These are phyloP conservation scores for Saccharomycopsis guyanensis DNA, from an alignment of 805 yeast genomes.

Conservation along the genomic window DNA sequence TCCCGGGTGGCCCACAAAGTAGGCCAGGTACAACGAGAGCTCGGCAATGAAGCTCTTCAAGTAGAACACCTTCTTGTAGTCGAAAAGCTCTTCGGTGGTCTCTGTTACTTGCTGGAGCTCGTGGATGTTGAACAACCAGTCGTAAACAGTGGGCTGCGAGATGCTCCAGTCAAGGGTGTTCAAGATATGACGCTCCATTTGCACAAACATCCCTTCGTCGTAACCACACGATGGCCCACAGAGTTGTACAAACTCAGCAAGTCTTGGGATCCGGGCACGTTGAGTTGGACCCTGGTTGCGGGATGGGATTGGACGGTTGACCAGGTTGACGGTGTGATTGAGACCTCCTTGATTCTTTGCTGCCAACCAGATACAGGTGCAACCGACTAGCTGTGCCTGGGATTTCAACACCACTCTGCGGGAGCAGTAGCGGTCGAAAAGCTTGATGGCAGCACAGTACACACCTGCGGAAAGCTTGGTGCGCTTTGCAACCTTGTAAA, in stretches of 20 bases:
- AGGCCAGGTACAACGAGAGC: conserved; percentile 5
- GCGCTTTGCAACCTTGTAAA: conserved; percentile 61
- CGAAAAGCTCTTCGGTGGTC: conserved; percentile 5
- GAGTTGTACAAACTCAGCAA: conserved; percentile 60
- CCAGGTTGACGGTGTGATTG: conserved; percentile 52
- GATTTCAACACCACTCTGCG: conserved; percentile 75
- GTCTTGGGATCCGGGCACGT: conserved; percentile 67
- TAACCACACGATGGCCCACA: conserved; percentile 55
- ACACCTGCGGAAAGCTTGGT: conserved; percentile 60
- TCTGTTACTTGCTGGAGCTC: conserved; percentile 13
- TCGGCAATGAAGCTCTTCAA: conserved; percentile 18
- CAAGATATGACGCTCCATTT: conserved; percentile 73
- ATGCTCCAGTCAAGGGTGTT: conserved; percentile 67
- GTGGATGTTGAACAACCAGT: conserved; percentile 34
- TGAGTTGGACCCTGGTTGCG: conserved; percentile 62
- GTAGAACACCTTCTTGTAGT: conserved; percentile 14
- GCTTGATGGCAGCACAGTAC: conserved; percentile 56
- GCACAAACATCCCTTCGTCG: conserved; percentile 52
- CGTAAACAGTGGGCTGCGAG: conserved; percentile 51
- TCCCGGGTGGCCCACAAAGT: conserved; percentile 9
- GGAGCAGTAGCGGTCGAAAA: conserved; percentile 88
- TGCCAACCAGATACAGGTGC: conserved; percentile 90
- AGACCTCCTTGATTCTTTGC: conserved; percentile 74
- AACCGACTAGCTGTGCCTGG: conserved; percentile 84
- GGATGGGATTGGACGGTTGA: conserved; percentile 47